phyloP scores from a whole-genome alignment of 1,284 basidiomycete genomes.

The Fomes fomentarius region DNA sequence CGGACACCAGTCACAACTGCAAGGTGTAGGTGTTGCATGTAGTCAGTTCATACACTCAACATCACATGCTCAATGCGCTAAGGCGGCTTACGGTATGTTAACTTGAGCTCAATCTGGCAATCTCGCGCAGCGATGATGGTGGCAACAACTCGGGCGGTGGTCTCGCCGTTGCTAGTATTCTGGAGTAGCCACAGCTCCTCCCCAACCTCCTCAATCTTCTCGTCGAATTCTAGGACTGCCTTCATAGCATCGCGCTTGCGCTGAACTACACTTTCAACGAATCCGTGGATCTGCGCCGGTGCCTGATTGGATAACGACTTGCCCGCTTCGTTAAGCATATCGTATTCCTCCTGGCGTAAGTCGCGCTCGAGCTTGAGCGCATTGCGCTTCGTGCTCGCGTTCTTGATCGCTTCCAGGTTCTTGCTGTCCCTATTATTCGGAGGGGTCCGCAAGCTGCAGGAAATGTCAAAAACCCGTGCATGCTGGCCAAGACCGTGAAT shows the following conservation, averaged over 20 bases:
- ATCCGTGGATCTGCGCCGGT: conserved; percentile 28
- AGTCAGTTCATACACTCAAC: no score
- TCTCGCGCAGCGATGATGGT: conserved; percentile 42
- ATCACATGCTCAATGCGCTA: no score
- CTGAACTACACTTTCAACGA: conserved; percentile 46
- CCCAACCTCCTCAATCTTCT: conserved; percentile 40
- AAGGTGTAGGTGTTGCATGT: no score
- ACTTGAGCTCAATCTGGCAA: conserved; percentile 38
- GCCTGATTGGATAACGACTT: conserved; percentile 26
- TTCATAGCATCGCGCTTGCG: conserved; percentile 40
- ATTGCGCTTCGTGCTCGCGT: conserved; percentile 37
- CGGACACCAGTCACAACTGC: conserved; percentile 49
- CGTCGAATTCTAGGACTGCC: conserved; percentile 42
- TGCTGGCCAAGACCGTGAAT: conserved; percentile 46
- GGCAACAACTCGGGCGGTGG: conserved; percentile 40
- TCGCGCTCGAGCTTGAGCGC: conserved; percentile 41
- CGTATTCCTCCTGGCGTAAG: conserved; percentile 42
- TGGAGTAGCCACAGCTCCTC: conserved; percentile 27
- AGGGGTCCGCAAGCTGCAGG: conserved; percentile 39
- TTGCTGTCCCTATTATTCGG: conserved; percentile 26
- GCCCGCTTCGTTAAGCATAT: conserved; percentile 45
- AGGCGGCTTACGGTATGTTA: conserved; percentile 24
- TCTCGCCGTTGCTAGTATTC: conserved; percentile 38
- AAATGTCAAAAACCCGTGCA: conserved; percentile 52
- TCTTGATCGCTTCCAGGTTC: conserved; percentile 36